phyloP scores from a whole-genome alignment of 1,139 yeast species.

The Geotrichum reessii region DNA sequence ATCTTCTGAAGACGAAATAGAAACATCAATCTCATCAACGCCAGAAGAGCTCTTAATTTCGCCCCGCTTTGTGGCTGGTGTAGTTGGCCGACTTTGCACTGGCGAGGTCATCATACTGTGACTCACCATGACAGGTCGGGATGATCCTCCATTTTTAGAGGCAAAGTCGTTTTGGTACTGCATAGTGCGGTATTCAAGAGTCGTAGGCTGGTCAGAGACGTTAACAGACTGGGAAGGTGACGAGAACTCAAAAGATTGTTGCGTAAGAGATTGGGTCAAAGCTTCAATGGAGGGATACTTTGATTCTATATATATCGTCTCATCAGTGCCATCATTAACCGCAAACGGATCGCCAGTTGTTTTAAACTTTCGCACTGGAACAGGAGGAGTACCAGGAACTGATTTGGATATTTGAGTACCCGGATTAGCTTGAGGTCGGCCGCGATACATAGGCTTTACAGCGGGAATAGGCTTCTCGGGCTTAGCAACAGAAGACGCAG shows the following conservation, averaged over 20 bases:
- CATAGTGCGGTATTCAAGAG: background rate
- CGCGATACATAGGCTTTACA: constrained; percentile 18
- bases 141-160: background rate
- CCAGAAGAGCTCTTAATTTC: background rate
- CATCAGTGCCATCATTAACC: constrained; percentile 19
- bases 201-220: background rate
- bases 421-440: constrained; percentile 12
- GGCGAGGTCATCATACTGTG: constrained; percentile 19
- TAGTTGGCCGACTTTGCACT: constrained; percentile 13
- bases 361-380: background rate
- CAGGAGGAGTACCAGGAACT: background rate
- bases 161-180: constrained; percentile 1
- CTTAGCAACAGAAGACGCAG: background rate
- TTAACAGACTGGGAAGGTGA: background rate
- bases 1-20: constrained; percentile 13
- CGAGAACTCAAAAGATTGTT: constrained; percentile 24
- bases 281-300: constrained; percentile 37
- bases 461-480: constrained; percentile 9
- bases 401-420: background rate
- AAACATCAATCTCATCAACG: background rate
- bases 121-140: constrained; percentile 11
- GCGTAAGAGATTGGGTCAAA: constrained; percentile 28
- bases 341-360: constrained; percentile 4
- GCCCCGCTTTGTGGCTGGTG: constrained; percentile 7
- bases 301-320: constrained; percentile 23